phyloP scores from a whole-genome alignment of 2,329 filamentous ascomycete genomes.

The Phyllosticta citribraziliensis region DNA sequence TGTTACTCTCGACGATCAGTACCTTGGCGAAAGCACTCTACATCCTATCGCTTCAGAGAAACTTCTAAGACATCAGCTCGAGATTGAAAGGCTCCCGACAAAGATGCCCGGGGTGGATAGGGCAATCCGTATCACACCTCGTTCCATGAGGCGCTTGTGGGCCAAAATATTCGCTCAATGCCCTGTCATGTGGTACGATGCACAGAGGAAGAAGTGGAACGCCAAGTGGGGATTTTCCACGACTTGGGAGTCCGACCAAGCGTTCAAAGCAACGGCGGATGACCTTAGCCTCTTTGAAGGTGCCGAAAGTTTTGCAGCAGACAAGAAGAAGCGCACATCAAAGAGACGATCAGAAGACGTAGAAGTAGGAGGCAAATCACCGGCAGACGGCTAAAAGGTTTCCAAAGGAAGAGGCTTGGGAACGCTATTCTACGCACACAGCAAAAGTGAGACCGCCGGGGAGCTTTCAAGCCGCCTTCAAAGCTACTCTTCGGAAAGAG shows the following conservation, averaged over 20 bases:
- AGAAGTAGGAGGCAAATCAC: no score
- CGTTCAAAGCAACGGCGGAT: neutral
- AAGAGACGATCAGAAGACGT: neutral
- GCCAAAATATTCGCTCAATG: slow-evolving; percentile 30
- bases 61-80: neutral
- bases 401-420: neutral
- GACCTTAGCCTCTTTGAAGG: slow-evolving; percentile 1
- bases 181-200: slow-evolving; percentile 25
- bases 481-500: no score
- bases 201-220: slow-evolving; percentile 19
- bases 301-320: neutral
- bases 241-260: neutral
- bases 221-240: slow-evolving; percentile 23
- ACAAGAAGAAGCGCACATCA: neutral
- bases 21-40: neutral
- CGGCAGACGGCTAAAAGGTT: neutral
- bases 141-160: slow-evolving; percentile 39
- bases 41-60: neutral
- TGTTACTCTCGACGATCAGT: neutral
- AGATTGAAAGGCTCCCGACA: neutral
- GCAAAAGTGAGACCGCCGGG: no score
- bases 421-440: no score
- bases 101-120: slow-evolving; percentile 1
- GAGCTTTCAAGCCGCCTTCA: no score
- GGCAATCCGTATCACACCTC: slow-evolving; percentile 30